Conservation (phyloP, 805 yeast genomes). For the Wickerhamiella azyma region DNA sequence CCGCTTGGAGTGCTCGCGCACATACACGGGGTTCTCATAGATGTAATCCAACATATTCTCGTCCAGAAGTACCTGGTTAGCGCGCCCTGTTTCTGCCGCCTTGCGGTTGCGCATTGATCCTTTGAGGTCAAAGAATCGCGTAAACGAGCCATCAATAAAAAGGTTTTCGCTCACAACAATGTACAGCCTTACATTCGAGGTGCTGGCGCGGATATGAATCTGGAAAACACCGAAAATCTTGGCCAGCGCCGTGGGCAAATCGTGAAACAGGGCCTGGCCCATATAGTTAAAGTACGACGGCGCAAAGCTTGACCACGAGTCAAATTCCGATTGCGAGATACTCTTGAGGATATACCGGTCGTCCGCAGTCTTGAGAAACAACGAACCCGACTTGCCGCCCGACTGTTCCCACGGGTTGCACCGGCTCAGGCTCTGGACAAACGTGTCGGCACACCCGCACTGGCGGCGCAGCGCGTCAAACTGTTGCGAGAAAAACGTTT, state of each 20-base stretch:
- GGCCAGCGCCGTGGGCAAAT: slow-evolving; percentile 85
- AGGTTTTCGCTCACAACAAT: slow-evolving; percentile 91
- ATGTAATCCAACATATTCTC: slow-evolving; percentile 98
- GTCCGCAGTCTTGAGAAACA: slow-evolving; percentile 82
- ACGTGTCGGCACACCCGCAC: slow-evolving; percentile 63
- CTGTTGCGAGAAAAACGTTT: slow-evolving; percentile 89
- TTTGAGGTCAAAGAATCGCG: slow-evolving; percentile 84
- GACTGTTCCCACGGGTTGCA: slow-evolving; percentile 92
- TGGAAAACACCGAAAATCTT: slow-evolving; percentile 94
- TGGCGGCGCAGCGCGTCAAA: slow-evolving; percentile 84
- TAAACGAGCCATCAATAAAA: slow-evolving; percentile 68
- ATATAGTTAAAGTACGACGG: slow-evolving; percentile 94
- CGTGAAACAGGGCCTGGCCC: slow-evolving; percentile 90
- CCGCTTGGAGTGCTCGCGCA: slow-evolving; percentile 80
- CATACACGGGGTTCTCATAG: slow-evolving; percentile 89
- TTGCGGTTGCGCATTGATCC: slow-evolving; percentile 98
- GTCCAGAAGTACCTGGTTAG: slow-evolving; percentile 84
- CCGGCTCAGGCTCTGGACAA: slow-evolving; percentile 78
- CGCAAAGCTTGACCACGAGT: slow-evolving; percentile 87
- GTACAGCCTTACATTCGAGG: slow-evolving; percentile 69
- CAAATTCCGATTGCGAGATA: slow-evolving; percentile 73
- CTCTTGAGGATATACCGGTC: slow-evolving; percentile 83
- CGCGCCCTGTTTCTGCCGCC: slow-evolving; percentile 90
- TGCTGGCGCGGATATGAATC: slow-evolving; percentile 69
- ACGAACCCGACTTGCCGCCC: slow-evolving; percentile 96